Evolutionary conservation across 306 rosid genomes (phyloP).

Genomic region (Glycine latifolia): DNA sequence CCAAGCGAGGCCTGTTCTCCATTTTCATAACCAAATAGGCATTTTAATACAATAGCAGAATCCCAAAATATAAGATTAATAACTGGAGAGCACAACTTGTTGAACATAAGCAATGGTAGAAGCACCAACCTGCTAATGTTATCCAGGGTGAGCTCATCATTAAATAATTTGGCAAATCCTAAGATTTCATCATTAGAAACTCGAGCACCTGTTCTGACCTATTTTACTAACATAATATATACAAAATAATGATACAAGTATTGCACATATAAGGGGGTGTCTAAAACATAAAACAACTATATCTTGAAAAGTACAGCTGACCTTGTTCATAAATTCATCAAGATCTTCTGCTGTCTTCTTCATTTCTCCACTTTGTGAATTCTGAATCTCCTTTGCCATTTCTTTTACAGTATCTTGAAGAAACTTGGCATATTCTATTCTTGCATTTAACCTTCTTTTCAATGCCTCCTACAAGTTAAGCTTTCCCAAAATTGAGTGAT

Average conservation of each 20-base stretch:
- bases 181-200: slow-evolving; percentile 84
- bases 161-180: slow-evolving; percentile 86
- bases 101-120: slow-evolving; percentile 31
- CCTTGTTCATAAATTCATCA: slow-evolving; percentile 81
- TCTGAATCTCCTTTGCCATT: slow-evolving; percentile 92
- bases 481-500: slow-evolving; percentile 44
- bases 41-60: slow-evolving; percentile 38
- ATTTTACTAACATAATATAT: slow-evolving; percentile 30
- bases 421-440: slow-evolving; percentile 89
- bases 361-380: slow-evolving; percentile 78
- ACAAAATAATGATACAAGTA: not conserved
- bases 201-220: slow-evolving; percentile 78
- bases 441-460: slow-evolving; percentile 83
- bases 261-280: not conserved
- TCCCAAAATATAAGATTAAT: slow-evolving; percentile 31
- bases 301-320: slow-evolving; percentile 42
- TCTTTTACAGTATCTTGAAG: slow-evolving; percentile 92
- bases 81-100: slow-evolving; percentile 6
- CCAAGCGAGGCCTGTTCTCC: slow-evolving; percentile 79
- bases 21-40: slow-evolving; percentile 39
- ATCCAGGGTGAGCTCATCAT: slow-evolving; percentile 91
- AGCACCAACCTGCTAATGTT: slow-evolving; percentile 81
- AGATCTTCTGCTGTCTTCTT: slow-evolving; percentile 90
- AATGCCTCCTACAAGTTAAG: slow-evolving; percentile 71
- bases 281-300: not conserved